Evolutionary conservation across 306 rosid species (phyloP), one percentile per base, ranked within the genome.

Genomic region (Pyrus pyrifolia): DNA sequence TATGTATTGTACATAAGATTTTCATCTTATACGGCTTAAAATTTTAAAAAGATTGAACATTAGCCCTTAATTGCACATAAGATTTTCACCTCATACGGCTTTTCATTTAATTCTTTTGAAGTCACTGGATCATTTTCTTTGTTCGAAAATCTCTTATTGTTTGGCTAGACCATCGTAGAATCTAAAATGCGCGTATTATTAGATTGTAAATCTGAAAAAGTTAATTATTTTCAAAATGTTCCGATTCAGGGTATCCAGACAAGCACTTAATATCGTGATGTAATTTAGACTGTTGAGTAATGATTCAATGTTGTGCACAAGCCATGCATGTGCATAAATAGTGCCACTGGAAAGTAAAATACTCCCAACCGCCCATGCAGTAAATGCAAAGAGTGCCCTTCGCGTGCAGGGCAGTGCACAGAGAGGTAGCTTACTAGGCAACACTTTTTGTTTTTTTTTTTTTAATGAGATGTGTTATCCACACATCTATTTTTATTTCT

Each of bases 151-250:
- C 55, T 51, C 8, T 1, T 15, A 15, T 14, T 49, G 2, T 49
- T 49, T 49, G 0, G 0, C 3, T 1, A 5, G 1, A 15, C 8
- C 0, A 49, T 49, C 21, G 5, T 4, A 5, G 6, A 15, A 49
- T 49, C 21, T 1, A 58, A 4, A 23, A 58, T 58, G 27, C 6
- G 18, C 6, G 18, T 22, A 58, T 58, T 22, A 6, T 4, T 21
- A 22, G 8, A 58, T 4, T 58, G 17, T 58, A 22, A 4, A 58
- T 22, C 2, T 22, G 27, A 59, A 59, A 59, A 5, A 0, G 1
- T 11, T 4, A 23, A 59, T 59, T 59, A 59, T n/a, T 51, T 18
- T 51, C 55, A 15, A 51, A 51, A 18, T 17, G 6, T 51, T 51
- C 55, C 0, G 8, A 51, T 18, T 17, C 8, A 15, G 6, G 2